Conservation (phyloP, 2,329 filamentous ascomycete species). For the Graphium sp. region DNA sequence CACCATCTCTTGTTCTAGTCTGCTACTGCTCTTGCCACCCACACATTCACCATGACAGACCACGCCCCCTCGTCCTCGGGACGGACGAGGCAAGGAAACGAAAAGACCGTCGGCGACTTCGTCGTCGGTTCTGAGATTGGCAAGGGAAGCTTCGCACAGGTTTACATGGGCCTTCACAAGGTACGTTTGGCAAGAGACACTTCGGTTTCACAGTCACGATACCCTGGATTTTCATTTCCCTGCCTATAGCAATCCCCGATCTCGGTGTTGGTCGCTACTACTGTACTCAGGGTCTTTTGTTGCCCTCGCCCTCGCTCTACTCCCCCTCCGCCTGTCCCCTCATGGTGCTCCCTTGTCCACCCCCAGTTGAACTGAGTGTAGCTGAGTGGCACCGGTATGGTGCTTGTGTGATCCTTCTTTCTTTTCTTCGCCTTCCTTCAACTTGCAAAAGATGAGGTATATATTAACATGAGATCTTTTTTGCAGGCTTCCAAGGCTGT, state of each 20-base stretch:
- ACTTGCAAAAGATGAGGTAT: too few relatives aligned
- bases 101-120: conserved; percentile 55
- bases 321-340: neutral
- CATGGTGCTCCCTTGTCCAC: too few relatives aligned
- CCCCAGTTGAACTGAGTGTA: too few relatives aligned
- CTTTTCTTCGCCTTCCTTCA: too few relatives aligned
- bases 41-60: conserved; percentile 5
- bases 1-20: neutral
- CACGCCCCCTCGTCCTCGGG: conserved; percentile 4
- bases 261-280: too few relatives aligned
- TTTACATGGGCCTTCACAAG: conserved; percentile 75
- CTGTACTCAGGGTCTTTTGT: neutral
- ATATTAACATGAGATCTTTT: conserved; percentile 4
- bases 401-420: too few relatives aligned
- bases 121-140: conserved; percentile 79
- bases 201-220: too few relatives aligned
- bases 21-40: neutral
- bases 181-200: conserved; percentile 32
- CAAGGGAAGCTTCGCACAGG: conserved; percentile 92
- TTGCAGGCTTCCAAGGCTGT: conserved; percentile 58
- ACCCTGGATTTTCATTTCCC: too few relatives aligned
- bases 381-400: too few relatives aligned
- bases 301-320: neutral
- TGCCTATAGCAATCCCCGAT: too few relatives aligned
- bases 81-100: conserved; percentile 1